phyloP scores from a whole-genome alignment of 331 rosid genomes.

The Rosa hybrid region DNA sequence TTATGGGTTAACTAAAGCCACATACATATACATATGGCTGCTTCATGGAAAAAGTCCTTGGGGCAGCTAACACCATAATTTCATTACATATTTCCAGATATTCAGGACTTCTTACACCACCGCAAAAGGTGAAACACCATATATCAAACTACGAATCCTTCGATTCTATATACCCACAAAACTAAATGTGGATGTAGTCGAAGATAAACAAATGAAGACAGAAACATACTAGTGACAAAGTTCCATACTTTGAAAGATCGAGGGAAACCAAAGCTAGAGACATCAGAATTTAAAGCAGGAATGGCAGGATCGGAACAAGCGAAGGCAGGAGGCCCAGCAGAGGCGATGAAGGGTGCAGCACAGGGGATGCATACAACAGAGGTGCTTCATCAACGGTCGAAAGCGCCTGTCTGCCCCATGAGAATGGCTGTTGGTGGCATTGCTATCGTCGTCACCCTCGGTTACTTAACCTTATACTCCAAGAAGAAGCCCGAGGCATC shows the following conservation, averaged over 20 bases:
- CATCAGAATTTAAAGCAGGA: neutral
- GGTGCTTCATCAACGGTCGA: conserved; percentile 53
- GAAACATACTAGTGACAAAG: neutral
- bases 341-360: conserved; percentile 32
- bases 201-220: neutral
- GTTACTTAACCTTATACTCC: conserved; percentile 53
- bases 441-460: conserved; percentile 40
- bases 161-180: neutral
- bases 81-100: neutral
- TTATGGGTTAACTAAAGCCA: conserved; percentile 7
- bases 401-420: conserved; percentile 43
- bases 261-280: neutral
- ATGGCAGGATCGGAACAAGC: conserved; percentile 36
- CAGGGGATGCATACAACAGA: conserved; percentile 39
- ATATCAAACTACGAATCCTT: neutral
- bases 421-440: conserved; percentile 66
- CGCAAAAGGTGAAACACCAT: neutral
- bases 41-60: conserved; percentile 5
- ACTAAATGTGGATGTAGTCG: neutral
- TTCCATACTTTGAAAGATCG: neutral
- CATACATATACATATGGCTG: neutral
- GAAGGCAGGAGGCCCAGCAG: conserved; percentile 22
- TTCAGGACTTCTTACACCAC: neutral
- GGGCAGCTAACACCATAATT: neutral
- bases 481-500: conserved; percentile 79